Conservation (phyloP, 208 protist genomes). For the Leishmania lainsoni region DNA sequence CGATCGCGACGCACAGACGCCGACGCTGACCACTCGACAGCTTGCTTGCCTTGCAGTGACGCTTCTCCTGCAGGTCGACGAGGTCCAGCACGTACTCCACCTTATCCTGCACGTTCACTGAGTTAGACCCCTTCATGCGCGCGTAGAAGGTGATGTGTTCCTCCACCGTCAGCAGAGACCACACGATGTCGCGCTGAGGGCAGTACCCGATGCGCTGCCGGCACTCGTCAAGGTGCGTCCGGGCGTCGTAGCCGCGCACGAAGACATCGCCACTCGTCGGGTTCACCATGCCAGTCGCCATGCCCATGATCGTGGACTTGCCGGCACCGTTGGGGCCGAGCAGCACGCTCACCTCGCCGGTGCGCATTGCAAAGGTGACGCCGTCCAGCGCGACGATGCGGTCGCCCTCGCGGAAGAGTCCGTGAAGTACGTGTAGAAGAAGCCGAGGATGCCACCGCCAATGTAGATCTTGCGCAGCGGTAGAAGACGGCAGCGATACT, state of each 20-base stretch:
- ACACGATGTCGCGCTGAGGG: slow-evolving; percentile 94
- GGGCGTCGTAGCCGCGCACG: slow-evolving; percentile 59
- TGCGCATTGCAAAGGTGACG: slow-evolving; percentile 68
- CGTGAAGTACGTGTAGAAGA: slow-evolving; percentile 71
- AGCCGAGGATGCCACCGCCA: slow-evolving; percentile 59
- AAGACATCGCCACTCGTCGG: slow-evolving; percentile 70
- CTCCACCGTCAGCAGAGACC: slow-evolving; percentile 85
- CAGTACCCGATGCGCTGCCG: slow-evolving; percentile 92
- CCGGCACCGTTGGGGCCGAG: slow-evolving; percentile 87
- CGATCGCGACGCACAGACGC: slow-evolving; percentile 81
- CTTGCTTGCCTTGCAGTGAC: slow-evolving; percentile 40
- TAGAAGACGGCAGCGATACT: slow-evolving; percentile 46
- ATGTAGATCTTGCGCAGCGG: slow-evolving; percentile 65
- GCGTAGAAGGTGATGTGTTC: slow-evolving; percentile 95
- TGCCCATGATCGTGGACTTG: slow-evolving; percentile 84
- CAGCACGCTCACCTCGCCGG: slow-evolving; percentile 78
- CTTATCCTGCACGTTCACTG: slow-evolving; percentile 45
- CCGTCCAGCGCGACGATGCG: slow-evolving; percentile 59
- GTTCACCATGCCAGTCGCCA: slow-evolving; percentile 73
- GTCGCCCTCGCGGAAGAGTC: slow-evolving; percentile 53
- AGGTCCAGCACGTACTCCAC: slow-evolving; percentile 58
- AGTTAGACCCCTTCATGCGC: slow-evolving; percentile 78
- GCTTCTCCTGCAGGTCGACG: slow-evolving; percentile 64
- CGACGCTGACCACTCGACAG: slow-evolving; percentile 86
- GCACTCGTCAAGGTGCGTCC: slow-evolving; percentile 58